Percentiles rank a stretch among this genome's conserved stretches.
phyloP scores from a whole-genome alignment of 1,139 yeast genomes.

The Saccharomyces hybrid region DNA sequence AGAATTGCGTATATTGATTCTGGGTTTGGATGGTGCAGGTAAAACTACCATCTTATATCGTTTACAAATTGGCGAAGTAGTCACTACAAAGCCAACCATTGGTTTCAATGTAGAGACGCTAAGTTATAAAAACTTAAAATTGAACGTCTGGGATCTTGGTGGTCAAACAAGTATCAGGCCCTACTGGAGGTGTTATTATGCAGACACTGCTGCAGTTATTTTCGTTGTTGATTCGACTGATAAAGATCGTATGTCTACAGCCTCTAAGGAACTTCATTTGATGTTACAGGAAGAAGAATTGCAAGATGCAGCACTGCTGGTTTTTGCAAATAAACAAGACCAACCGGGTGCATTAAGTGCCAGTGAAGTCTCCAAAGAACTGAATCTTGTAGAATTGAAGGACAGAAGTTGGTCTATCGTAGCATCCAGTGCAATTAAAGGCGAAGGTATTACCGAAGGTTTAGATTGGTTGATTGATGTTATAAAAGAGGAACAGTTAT shows the following conservation, averaged over 20 bases:
- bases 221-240: conserved; percentile 97
- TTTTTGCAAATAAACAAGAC: conserved; percentile 96
- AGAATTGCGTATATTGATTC: conserved; percentile 83
- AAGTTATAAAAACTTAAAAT: conserved; percentile 79
- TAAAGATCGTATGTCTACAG: conserved; percentile 82
- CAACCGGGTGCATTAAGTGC: conserved; percentile 94
- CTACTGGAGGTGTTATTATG: conserved; percentile 96
- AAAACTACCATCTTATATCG: conserved; percentile 91
- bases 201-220: conserved; percentile 91
- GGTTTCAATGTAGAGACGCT: conserved; percentile 96
- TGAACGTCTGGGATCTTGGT: conserved; percentile 88
- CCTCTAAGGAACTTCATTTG: conserved; percentile 79
- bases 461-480: conserved; percentile 97
- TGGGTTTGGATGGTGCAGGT: conserved; percentile 97
- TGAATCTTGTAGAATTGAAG: conserved; percentile 77
- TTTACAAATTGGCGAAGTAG: conserved; percentile 88
- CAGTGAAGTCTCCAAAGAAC: conserved; percentile 85
- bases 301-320: conserved; percentile 80
- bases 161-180: conserved; percentile 97
- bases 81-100: conserved; percentile 89
- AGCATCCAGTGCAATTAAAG: conserved; percentile 92
- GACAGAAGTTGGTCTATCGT: conserved; percentile 98
- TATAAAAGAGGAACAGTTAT: conserved; percentile 82
- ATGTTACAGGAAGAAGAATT: conserved; percentile 93
- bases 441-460: conserved; percentile 94